A percentile compares a stretch with the other conserved stretches of the same genome.
These are phyloP conservation scores for Elaeis guineensis DNA, from an alignment of 176 grass and related monocot genomes.

Conservation along the genomic window DNA sequence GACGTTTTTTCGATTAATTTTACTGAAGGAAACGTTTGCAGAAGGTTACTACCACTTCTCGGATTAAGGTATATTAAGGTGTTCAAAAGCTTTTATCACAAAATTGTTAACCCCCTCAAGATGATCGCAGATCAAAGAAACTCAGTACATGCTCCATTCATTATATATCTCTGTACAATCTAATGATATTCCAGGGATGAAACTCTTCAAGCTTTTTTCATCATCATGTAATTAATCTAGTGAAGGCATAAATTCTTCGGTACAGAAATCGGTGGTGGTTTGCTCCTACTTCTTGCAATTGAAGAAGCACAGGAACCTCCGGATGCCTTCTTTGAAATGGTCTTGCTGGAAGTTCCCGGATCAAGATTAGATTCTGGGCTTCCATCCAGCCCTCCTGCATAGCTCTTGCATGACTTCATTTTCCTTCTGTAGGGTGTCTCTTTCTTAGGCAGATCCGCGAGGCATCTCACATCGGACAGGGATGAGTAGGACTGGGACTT, in stretches of 20 bases:
- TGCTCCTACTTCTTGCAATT: constrained; percentile 30
- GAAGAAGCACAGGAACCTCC: constrained; percentile 34
- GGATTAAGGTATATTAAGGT: too few species aligned
- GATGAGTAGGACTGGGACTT: constrained; percentile 64
- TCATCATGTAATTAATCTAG: too few species aligned
- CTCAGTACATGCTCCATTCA: too few species aligned
- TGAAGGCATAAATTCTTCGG: constrained; percentile 8
- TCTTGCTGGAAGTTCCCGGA: constrained; percentile 27
- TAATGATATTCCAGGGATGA: too few species aligned
- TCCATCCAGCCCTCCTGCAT: constrained; percentile 36
- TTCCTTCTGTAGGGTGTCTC: constrained; percentile 35
- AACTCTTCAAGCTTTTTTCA: too few species aligned
- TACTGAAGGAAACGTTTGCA: too few species aligned
- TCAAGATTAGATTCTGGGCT: constrained; percentile 25
- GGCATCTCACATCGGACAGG: constrained; percentile 28
- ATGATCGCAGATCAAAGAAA: too few species aligned
- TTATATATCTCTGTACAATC: too few species aligned
- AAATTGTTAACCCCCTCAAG: too few species aligned
- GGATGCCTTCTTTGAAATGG: constrained; percentile 48
- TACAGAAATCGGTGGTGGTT: constrained; percentile 15
- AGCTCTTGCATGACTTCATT: constrained; percentile 65
- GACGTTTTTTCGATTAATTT: too few species aligned
- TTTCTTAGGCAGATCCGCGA: constrained; percentile 53
- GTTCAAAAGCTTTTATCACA: too few species aligned
- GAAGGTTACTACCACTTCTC: too few species aligned